Conservation (phyloP, 345 rosid species). For the Gossypium longicalyx region DNA sequence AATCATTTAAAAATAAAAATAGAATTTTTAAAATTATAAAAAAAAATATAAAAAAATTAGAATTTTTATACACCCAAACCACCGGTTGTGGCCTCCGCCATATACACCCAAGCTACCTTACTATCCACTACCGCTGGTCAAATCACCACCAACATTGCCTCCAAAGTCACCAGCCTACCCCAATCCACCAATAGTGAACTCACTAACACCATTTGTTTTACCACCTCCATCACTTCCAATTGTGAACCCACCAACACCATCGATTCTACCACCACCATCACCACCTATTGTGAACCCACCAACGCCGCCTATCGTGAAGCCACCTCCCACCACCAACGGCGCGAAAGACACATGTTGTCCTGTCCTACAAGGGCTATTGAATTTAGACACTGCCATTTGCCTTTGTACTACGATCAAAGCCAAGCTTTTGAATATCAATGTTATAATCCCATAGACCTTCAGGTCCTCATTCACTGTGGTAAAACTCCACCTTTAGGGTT, state of each 20-base stretch:
- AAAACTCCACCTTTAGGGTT: slow-evolving; percentile 71
- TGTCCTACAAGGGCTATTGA: slow-evolving; percentile 58
- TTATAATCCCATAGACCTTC: slow-evolving; percentile 77
- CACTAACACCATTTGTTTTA: slow-evolving; percentile 8
- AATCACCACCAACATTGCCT: background rate
- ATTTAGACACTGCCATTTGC: slow-evolving; percentile 81
- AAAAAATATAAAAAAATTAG: too few species aligned
- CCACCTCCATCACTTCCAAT: slow-evolving; percentile 17
- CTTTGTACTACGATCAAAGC: slow-evolving; percentile 78
- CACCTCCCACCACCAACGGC: slow-evolving; percentile 42
- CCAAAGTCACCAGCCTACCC: background rate
- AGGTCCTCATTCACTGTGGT: slow-evolving; percentile 78
- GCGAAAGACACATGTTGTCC: slow-evolving; percentile 84
- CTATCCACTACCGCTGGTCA: background rate
- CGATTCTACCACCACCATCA: slow-evolving; percentile 26
- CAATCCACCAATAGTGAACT: background rate
- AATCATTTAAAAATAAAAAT: too few species aligned
- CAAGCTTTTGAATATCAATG: slow-evolving; percentile 69
- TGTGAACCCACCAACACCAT: slow-evolving; percentile 26
- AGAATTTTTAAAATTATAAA: too few species aligned
- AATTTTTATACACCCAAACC: background rate
- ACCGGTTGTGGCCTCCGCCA: background rate
- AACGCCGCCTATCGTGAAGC: background rate
- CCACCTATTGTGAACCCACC: background rate
- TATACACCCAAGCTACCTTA: background rate